Percentiles rank a stretch among this genome's conserved stretches.
Evolutionary conservation across 2,329 filamentous ascomycete species (phyloP).

Genomic region (Colletotrichum spinosum): DNA sequence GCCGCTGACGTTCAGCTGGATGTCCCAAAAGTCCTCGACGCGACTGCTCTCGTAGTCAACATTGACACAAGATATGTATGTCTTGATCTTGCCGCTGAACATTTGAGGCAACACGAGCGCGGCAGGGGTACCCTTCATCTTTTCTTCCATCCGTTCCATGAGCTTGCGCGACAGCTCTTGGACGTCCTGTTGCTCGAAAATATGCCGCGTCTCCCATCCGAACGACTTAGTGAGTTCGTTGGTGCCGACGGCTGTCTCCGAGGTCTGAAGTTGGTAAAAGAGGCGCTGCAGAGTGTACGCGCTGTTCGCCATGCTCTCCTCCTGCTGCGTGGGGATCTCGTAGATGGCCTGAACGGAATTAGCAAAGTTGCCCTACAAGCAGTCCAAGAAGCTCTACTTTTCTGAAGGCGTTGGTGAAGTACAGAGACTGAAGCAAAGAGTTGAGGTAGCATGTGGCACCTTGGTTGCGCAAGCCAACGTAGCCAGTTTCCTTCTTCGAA

Average conservation of each 20-base stretch:
- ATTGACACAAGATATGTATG: conserved; percentile 98
- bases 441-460: conserved; percentile 93
- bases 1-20: conserved; percentile 95
- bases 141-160: conserved; percentile 97
- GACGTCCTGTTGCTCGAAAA: conserved; percentile 98
- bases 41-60: conserved; percentile 97
- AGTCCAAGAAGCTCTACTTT: conserved; percentile 68
- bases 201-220: conserved; percentile 97
- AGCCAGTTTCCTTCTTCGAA: conserved; percentile 99
- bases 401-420: conserved; percentile 92
- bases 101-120: conserved; percentile 90
- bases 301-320: conserved; percentile 85
- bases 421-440: conserved; percentile 84
- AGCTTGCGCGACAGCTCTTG: conserved; percentile 96
- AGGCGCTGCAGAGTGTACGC: conserved; percentile 93
- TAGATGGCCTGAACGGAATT: conserved; percentile 81
- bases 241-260: conserved; percentile 84
- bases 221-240: conserved; percentile 96
- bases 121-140: conserved; percentile 96
- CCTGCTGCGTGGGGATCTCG: conserved; percentile 91
- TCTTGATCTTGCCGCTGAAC: conserved; percentile 98
- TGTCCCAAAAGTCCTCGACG: conserved; percentile 98
- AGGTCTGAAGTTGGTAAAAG: conserved; percentile 95
- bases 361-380: not conserved
- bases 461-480: conserved; percentile 96